These are phyloP conservation scores for Penstemon newberryi DNA, from an alignment of 257 asterid species.

Conservation along the genomic window DNA sequence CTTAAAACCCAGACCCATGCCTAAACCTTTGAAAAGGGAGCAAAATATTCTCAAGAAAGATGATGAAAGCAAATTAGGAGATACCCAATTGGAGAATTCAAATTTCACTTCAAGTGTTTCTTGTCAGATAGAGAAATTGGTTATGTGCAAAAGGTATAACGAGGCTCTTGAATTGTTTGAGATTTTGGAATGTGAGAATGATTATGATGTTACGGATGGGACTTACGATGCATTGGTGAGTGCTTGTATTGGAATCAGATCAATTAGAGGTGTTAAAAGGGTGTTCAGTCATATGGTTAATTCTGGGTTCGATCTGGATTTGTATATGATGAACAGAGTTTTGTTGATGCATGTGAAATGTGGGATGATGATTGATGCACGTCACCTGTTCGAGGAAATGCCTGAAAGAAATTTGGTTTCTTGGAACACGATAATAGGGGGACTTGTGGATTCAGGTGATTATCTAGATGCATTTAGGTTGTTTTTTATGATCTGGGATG, in stretches of 20 bases:
- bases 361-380: constrained; percentile 85
- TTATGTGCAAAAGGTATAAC: constrained; percentile 49
- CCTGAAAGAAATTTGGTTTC: constrained; percentile 61
- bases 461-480: constrained; percentile 60
- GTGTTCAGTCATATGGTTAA: constrained; percentile 49
- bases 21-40: constrained; percentile 35
- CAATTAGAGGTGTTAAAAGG: constrained; percentile 68
- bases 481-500: constrained; percentile 65
- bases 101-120: constrained; percentile 42
- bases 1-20: constrained; percentile 53
- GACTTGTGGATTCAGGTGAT: constrained; percentile 69
- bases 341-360: constrained; percentile 75
- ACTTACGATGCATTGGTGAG: constrained; percentile 72
- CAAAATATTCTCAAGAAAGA: constrained; percentile 29
- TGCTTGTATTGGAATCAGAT: constrained; percentile 71
- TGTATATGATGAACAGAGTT: constrained; percentile 73
- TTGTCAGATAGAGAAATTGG: constrained; percentile 72
- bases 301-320: constrained; percentile 51
- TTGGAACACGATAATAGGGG: constrained; percentile 72
- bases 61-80: constrained; percentile 20
- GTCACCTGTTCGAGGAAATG: constrained; percentile 62
- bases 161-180: constrained; percentile 84
- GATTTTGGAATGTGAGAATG: constrained; percentile 52
- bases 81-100: constrained; percentile 30
- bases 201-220: constrained; percentile 33